Evolutionary conservation across 345 rosid genomes (phyloP).

Genomic region (Leavenworthia alabamica): DNA sequence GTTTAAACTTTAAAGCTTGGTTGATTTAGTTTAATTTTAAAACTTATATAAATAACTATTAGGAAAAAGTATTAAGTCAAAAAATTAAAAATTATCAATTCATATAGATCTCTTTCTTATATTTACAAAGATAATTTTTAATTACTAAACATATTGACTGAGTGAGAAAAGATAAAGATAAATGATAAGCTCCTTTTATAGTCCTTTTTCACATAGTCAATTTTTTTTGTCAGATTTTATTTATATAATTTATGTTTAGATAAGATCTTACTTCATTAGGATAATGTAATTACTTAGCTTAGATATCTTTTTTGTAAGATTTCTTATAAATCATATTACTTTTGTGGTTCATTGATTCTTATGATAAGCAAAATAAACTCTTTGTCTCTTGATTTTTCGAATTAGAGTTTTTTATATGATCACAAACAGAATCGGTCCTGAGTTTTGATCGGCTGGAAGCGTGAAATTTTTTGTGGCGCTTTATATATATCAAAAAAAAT

Average conservation of each 20-base stretch:
- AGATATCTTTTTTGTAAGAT: background rate
- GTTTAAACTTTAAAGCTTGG: background rate
- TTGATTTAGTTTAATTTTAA: background rate
- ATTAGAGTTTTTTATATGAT: background rate
- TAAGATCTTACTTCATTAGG: background rate
- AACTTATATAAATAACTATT: background rate
- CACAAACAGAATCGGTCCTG: too few relatives aligned
- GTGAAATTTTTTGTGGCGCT: too few relatives aligned
- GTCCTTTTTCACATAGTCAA: background rate
- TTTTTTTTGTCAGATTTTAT: background rate
- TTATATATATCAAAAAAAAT: too few relatives aligned
- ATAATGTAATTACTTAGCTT: background rate
- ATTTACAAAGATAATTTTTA: background rate
- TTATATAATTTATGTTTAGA: background rate
- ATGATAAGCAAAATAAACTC: background rate
- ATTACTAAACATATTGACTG: background rate
- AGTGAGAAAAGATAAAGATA: background rate
- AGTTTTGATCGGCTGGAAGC: too few relatives aligned
- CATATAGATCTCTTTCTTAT: background rate
- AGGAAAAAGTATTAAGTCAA: background rate
- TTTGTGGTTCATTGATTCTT: background rate
- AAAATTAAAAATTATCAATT: background rate
- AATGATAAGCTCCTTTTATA: background rate
- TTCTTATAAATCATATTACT: slow-evolving; percentile 3
- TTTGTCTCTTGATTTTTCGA: background rate